Evolutionary conservation across 352 stramenopile species (phyloP).

Genomic region (Pythium sukuiense): DNA sequence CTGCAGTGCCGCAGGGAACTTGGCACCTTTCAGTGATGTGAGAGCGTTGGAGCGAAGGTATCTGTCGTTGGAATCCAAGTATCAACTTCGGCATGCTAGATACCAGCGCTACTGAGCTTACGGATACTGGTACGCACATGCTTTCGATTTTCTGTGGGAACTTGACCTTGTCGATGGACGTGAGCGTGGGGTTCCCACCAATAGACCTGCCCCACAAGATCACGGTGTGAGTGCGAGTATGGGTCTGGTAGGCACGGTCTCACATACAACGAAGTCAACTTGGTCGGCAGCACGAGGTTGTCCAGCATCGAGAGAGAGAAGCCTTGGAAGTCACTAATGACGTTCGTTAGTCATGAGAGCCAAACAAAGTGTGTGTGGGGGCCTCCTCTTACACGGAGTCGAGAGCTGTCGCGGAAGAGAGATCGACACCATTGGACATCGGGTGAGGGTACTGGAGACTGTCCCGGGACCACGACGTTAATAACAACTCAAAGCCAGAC

Average conservation of each 20-base stretch:
- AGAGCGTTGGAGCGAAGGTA: background rate
- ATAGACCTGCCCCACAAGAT: too few species aligned
- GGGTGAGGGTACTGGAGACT: background rate
- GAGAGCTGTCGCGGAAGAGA: background rate
- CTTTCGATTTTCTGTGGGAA: background rate
- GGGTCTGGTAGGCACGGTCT: background rate
- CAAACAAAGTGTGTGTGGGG: too few species aligned
- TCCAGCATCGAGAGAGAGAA: background rate
- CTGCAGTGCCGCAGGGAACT: background rate
- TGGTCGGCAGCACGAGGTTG: background rate
- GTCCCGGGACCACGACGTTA: background rate
- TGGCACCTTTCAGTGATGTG: background rate
- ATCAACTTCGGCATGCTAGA: background rate
- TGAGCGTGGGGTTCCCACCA: background rate
- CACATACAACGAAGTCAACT: background rate
- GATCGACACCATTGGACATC: background rate
- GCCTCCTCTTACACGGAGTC: background rate
- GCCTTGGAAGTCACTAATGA: background rate
- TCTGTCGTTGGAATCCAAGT: background rate
- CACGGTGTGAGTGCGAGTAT: background rate
- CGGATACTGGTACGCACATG: background rate
- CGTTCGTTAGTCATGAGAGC: too few species aligned
- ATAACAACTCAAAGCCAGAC: background rate
- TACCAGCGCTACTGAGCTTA: too few species aligned
- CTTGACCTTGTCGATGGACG: background rate